Conservation (phyloP, 192 early-diverging fungal species). For the Coemansia aciculifera region DNA sequence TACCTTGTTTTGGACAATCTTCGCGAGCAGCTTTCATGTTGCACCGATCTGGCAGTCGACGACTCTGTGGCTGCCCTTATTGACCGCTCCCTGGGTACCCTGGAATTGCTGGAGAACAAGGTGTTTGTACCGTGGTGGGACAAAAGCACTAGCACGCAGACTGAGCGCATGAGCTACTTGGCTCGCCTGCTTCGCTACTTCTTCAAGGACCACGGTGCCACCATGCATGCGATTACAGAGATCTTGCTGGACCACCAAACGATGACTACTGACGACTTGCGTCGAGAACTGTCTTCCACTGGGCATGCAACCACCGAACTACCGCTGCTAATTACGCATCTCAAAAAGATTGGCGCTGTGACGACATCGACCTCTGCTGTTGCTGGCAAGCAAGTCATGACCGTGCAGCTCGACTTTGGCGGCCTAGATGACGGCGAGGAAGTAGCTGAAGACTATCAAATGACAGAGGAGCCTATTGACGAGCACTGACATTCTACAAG, state of each 20-base stretch:
- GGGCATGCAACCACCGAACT: conserved; percentile 43
- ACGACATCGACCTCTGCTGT: conserved; percentile 24
- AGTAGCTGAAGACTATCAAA: conserved; percentile 3
- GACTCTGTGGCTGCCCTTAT: conserved; percentile 10
- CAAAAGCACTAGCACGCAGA: conserved; percentile 24
- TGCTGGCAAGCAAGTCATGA: conserved; percentile 41
- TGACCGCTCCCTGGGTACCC: conserved; percentile 14
- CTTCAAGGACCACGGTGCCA: conserved; percentile 52
- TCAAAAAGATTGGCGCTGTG: conserved; percentile 42
- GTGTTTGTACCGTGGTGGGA: conserved; percentile 56
- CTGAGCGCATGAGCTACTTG: conserved; percentile 31
- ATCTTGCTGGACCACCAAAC: conserved; percentile 39
- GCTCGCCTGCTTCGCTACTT: conserved; percentile 42
- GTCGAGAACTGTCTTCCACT: conserved; percentile 33
- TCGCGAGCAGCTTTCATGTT: conserved; percentile 33
- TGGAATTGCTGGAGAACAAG: conserved; percentile 47
- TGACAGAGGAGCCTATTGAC: not conserved
- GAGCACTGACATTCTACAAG: not conserved
- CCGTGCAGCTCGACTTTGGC: conserved; percentile 45
- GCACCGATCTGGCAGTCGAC: conserved; percentile 10
- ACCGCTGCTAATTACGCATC: conserved; percentile 33
- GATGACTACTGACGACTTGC: conserved; percentile 46
- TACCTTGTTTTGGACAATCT: conserved; percentile 35
- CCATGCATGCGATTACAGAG: conserved; percentile 50
- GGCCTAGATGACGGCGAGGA: conserved; percentile 24